Evolutionary conservation across 2,329 filamentous ascomycete species (phyloP).

Genomic region (Stagonosporopsis rhizophila): DNA sequence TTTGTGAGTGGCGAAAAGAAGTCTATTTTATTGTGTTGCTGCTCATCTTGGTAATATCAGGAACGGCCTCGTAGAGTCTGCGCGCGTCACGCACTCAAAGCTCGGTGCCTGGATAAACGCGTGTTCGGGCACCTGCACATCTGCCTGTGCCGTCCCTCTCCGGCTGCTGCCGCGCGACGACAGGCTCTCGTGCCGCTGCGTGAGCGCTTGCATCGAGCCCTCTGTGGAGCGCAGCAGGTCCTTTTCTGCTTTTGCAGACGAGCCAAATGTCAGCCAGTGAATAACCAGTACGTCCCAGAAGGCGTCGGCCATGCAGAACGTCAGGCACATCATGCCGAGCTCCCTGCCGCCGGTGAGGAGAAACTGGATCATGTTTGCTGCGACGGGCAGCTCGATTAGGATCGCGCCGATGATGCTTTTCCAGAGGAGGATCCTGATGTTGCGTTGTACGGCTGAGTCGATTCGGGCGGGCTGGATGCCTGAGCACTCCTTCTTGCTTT

Average conservation of each 20-base stretch:
- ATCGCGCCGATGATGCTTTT: slow-evolving; percentile 42
- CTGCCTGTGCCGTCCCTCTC: not conserved
- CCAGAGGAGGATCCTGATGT: slow-evolving; percentile 32
- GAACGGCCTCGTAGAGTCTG: not conserved
- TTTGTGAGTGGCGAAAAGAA: not conserved
- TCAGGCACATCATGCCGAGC: slow-evolving; percentile 49
- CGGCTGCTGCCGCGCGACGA: slow-evolving; percentile 4
- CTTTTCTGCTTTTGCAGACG: slow-evolving; percentile 18
- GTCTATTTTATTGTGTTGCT: too few relatives aligned
- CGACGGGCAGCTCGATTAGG: slow-evolving; percentile 46
- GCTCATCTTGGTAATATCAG: not conserved
- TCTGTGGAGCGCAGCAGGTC: slow-evolving; percentile 13
- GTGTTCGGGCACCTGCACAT: not conserved
- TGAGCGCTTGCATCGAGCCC: slow-evolving; percentile 2
- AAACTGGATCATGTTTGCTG: slow-evolving; percentile 48
- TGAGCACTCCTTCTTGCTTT: not conserved
- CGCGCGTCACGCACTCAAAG: not conserved
- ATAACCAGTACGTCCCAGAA: slow-evolving; percentile 29
- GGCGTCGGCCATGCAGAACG: slow-evolving; percentile 48
- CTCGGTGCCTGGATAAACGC: not conserved
- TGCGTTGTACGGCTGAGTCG: slow-evolving; percentile 25
- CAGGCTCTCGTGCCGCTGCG: slow-evolving; percentile 4
- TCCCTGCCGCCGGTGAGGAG: slow-evolving; percentile 40
- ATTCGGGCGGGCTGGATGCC: not conserved
- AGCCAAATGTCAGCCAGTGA: slow-evolving; percentile 31